phyloP scores from a whole-genome alignment of 768 basidiomycete species.

The Multifurca ochricompacta region DNA sequence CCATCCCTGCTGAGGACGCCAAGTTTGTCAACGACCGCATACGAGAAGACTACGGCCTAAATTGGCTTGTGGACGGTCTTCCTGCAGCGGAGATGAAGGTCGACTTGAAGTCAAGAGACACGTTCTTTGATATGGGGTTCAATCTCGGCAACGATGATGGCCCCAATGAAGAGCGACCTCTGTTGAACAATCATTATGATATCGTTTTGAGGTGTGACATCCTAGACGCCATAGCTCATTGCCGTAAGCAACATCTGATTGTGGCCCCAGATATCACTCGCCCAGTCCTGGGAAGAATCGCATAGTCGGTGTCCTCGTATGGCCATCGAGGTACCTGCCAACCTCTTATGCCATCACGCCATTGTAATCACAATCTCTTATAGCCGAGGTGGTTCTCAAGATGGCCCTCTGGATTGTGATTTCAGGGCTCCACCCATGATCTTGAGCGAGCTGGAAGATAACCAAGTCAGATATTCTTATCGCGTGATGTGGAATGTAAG shows the following conservation, averaged over 20 bases:
- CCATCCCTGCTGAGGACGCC: slow-evolving; percentile 62
- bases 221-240: background rate
- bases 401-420: slow-evolving; percentile 45
- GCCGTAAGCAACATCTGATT: background rate
- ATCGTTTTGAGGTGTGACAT: slow-evolving; percentile 59
- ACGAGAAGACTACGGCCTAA: slow-evolving; percentile 85
- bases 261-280: slow-evolving; percentile 61
- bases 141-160: slow-evolving; percentile 75
- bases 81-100: slow-evolving; percentile 90
- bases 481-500: slow-evolving; percentile 80
- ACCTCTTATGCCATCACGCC: background rate
- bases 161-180: slow-evolving; percentile 48
- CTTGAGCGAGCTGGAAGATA: slow-evolving; percentile 51
- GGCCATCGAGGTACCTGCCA: slow-evolving; percentile 40
- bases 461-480: slow-evolving; percentile 79
- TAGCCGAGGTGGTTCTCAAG: slow-evolving; percentile 61
- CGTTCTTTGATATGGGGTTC: slow-evolving; percentile 92
- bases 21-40: slow-evolving; percentile 90
- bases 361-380: background rate
- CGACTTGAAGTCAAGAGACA: slow-evolving; percentile 68
- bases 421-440: slow-evolving; percentile 40
- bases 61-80: slow-evolving; percentile 92
- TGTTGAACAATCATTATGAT: slow-evolving; percentile 90
- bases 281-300: slow-evolving; percentile 64
- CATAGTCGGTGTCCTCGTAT: slow-evolving; percentile 92